Base-by-base conservation (phyloP, 495 filamentous ascomycete genomes). In the Penicillium tannophilum region DNA sequence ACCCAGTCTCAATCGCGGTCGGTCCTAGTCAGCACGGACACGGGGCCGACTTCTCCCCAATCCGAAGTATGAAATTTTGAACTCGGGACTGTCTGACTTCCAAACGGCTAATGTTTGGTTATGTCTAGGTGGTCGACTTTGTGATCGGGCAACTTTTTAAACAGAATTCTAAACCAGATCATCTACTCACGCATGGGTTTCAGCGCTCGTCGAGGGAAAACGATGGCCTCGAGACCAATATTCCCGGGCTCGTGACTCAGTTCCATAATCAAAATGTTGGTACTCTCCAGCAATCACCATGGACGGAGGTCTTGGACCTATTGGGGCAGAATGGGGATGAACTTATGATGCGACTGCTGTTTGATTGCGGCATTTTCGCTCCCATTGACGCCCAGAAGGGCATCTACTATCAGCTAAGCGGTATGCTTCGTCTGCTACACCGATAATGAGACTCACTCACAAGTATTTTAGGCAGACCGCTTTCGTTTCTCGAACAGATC, bases 141-240 rank as follows among this genome's bases (percentile, higher is more conserved):
- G 87, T 86, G 11, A 86, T 97, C 30, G 88, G 84, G 76, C 76
- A 82, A 3, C 72, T 97, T 3, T 96, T 96, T 72, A 84, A 82
- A 16, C 81, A 79, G 50, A 73, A 66, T 46, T 70, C 76, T n/a
- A 83, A 79, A 68, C 86, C 86, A 0, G 79, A 84, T 45, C 91
- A 96, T 74, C 63, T 95, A 6, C 80, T 97, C 11, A 89, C 88
- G 59, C 85, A 92, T 78, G 92, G 92, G 14, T 94, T 86, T 65
- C 84, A 82, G 62, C 75, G 78, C 58, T 68, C 71, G 2, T 63
- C 64, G 17, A 66, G 61, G 33, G 66, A 69, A 9, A 64, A 70
- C 9, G 58, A 70, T 62, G 62, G 67, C 19, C 61, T 75, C 6
- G 65, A 74, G 16, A 72, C 65, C 43, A 76, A 72, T 42, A 83